Evolutionary conservation across 768 basidiomycete species (phyloP).

Genomic region (Russula abietina): DNA sequence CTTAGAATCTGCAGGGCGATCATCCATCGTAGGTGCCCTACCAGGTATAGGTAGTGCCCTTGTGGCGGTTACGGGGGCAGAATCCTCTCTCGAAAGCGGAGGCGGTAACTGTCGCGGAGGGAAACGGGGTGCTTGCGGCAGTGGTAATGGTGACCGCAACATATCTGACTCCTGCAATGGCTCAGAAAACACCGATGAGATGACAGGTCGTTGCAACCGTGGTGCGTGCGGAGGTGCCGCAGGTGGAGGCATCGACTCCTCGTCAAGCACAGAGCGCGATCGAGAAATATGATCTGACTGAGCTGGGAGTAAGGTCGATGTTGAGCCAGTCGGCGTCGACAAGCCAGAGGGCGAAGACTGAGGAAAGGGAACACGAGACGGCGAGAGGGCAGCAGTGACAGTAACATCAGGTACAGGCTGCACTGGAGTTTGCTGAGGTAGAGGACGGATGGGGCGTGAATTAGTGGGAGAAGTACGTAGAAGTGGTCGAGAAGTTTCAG

Average conservation of each 20-base stretch:
- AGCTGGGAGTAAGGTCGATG: conserved; percentile 2
- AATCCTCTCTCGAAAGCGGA: conserved; percentile 20
- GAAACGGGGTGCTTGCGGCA: conserved; percentile 29
- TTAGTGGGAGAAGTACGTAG: conserved; percentile 18
- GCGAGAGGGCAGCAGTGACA: not conserved
- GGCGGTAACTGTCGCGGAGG: conserved; percentile 21
- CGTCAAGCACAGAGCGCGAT: conserved; percentile 23
- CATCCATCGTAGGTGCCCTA: conserved; percentile 19
- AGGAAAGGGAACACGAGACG: conserved; percentile 12
- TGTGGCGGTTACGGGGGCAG: not conserved
- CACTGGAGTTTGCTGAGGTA: conserved; percentile 10
- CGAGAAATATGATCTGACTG: conserved; percentile 19
- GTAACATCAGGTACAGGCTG: conserved; percentile 19
- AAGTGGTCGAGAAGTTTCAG: conserved; percentile 1
- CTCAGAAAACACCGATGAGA: conserved; percentile 26
- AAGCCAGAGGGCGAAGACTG: not conserved
- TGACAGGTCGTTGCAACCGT: conserved; percentile 18
- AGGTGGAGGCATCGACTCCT: conserved; percentile 14
- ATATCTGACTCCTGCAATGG: conserved; percentile 34
- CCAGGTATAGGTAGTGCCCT: conserved; percentile 21
- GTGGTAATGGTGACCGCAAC: conserved; percentile 37
- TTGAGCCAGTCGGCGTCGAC: conserved; percentile 5
- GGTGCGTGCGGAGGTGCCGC: conserved; percentile 7
- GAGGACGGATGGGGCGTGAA: conserved; percentile 18
- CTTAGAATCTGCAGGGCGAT: conserved; percentile 16